Evolutionary conservation across 345 rosid genomes (phyloP).

Genomic region (Salix exigua): DNA sequence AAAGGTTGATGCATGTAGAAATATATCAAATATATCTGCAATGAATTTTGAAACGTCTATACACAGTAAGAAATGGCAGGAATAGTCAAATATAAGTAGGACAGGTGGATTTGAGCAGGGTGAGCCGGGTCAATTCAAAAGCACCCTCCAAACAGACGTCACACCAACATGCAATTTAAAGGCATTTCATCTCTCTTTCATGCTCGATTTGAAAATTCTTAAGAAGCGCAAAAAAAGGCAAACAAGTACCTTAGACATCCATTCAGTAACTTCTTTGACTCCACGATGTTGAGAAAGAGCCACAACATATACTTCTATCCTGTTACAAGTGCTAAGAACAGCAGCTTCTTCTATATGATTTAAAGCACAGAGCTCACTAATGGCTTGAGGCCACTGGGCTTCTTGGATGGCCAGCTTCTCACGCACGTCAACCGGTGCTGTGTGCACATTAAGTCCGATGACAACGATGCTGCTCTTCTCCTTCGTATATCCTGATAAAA

Average conservation of each 20-base stretch:
- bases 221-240: background rate
- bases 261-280: conserved; percentile 29
- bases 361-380: conserved; percentile 13
- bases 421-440: conserved; percentile 22
- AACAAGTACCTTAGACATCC: conserved; percentile 27
- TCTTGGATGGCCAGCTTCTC: conserved; percentile 30
- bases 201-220: background rate
- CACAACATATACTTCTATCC: conserved; percentile 25
- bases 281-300: conserved; percentile 27
- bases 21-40: background rate
- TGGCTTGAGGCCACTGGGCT: conserved; percentile 24
- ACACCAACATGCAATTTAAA: background rate
- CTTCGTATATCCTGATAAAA: conserved; percentile 23
- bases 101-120: background rate
- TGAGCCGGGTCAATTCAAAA: background rate
- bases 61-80: background rate
- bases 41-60: background rate
- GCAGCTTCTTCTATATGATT: conserved; percentile 31
- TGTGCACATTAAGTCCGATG: conserved; percentile 18
- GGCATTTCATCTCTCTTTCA: background rate
- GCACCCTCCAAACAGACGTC: background rate
- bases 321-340: conserved; percentile 26
- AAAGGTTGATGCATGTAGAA: background rate
- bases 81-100: background rate
- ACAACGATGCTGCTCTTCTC: conserved; percentile 20